Evolutionary conservation across 345 rosid species (phyloP).

Genomic region (Salix caprea): DNA sequence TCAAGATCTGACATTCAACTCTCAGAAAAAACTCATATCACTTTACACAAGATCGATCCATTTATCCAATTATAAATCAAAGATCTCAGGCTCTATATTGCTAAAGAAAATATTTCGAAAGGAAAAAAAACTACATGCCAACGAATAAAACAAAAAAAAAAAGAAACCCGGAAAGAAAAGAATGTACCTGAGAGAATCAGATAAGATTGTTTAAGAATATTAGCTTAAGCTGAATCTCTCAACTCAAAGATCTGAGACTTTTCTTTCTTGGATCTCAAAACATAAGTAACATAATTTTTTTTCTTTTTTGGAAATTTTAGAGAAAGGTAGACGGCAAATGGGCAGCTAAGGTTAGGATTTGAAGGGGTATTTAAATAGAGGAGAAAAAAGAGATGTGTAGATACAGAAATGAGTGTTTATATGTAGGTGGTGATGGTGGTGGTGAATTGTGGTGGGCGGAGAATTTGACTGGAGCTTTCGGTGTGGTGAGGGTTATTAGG

Average conservation of each 20-base stretch:
- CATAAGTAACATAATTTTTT: neutral
- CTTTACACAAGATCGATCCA: neutral
- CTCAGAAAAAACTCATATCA: neutral
- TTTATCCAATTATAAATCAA: neutral
- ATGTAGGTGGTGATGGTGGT: neutral
- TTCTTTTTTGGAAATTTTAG: too few species aligned
- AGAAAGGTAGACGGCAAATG: neutral
- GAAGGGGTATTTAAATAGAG: too few species aligned
- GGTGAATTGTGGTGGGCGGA: neutral
- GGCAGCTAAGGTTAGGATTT: neutral
- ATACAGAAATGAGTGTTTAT: too few species aligned
- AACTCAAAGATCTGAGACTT: neutral
- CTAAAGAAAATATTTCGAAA: neutral
- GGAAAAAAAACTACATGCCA: neutral
- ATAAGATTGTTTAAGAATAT: neutral
- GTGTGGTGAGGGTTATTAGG: neutral
- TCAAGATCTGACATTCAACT: constrained; percentile 9
- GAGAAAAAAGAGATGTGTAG: too few species aligned
- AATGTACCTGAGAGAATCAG: constrained; percentile 7
- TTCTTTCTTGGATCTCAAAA: neutral
- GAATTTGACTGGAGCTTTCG: too few species aligned
- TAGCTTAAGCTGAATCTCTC: too few species aligned
- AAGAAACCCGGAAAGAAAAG: neutral
- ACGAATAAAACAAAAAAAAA: neutral
- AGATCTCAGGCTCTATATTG: neutral